phyloP scores from a whole-genome alignment of 768 basidiomycete species.

The Collybiopsis luxurians region DNA sequence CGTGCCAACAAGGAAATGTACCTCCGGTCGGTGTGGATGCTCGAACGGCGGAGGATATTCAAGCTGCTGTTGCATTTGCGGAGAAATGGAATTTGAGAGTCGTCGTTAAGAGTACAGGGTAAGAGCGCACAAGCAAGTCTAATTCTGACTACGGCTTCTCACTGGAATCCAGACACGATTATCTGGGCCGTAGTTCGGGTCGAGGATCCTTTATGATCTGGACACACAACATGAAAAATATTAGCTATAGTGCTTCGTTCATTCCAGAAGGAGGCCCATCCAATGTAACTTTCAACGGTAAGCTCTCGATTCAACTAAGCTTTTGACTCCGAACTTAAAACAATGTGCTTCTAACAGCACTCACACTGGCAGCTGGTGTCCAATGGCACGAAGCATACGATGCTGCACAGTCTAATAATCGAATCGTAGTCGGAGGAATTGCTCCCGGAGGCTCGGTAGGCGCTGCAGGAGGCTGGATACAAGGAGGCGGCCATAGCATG shows the following conservation, averaged over 20 bases:
- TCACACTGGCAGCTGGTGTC: constrained; percentile 40
- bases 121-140: background rate
- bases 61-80: constrained; percentile 37
- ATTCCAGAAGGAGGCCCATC: constrained; percentile 29
- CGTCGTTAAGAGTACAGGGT: constrained; percentile 36
- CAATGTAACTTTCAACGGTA: constrained; percentile 16
- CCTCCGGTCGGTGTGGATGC: constrained; percentile 40
- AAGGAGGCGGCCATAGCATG: constrained; percentile 45
- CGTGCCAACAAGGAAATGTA: constrained; percentile 41
- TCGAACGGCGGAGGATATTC: constrained; percentile 32
- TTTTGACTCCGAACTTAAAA: background rate
- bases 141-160: background rate
- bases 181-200: constrained; percentile 27
- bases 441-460: constrained; percentile 39
- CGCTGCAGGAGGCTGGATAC: constrained; percentile 45
- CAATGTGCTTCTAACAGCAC: constrained; percentile 15
- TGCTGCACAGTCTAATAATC: constrained; percentile 33
- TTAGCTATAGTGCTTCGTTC: constrained; percentile 26
- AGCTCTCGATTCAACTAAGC: background rate
- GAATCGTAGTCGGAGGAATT: constrained; percentile 44
- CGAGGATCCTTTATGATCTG: constrained; percentile 29
- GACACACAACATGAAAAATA: constrained; percentile 32
- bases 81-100: constrained; percentile 31
- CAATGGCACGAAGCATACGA: constrained; percentile 44
- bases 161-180: constrained; percentile 24